Evolutionary conservation across 495 filamentous ascomycete species (phyloP).

Genomic region (Talaromyces liani): DNA sequence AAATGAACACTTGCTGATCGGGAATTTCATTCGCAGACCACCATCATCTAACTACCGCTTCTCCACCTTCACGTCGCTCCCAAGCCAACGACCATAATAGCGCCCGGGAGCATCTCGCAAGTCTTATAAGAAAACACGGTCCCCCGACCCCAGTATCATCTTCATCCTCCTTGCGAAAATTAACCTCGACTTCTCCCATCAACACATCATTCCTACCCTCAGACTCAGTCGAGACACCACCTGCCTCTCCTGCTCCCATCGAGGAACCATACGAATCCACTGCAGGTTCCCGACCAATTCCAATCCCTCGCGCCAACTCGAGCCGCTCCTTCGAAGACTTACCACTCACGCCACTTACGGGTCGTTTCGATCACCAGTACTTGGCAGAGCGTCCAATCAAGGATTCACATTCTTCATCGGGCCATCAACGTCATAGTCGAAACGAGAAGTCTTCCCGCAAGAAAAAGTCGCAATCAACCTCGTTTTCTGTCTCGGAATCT

Average conservation of each 20-base stretch:
- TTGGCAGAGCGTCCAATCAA: constrained; percentile 13
- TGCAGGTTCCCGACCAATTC: constrained; percentile 33
- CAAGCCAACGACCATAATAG: constrained; percentile 48
- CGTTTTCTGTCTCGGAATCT: neutral
- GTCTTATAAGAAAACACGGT: constrained; percentile 43
- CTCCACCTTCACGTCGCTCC: constrained; percentile 30
- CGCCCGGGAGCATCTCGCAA: constrained; percentile 69
- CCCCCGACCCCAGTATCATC: constrained; percentile 58
- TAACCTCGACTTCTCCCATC: constrained; percentile 54
- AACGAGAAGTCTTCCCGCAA: constrained; percentile 4
- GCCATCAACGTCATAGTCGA: constrained; percentile 2
- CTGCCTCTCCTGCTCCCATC: constrained; percentile 21
- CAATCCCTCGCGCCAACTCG: constrained; percentile 26
- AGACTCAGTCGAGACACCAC: constrained; percentile 49
- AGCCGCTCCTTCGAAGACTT: constrained; percentile 28
- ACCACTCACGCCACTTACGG: constrained; percentile 37
- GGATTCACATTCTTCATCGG: constrained; percentile 13
- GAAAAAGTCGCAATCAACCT: neutral
- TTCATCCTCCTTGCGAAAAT: constrained; percentile 65
- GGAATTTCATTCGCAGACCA: constrained; percentile 36
- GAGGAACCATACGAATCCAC: constrained; percentile 14
- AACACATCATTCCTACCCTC: constrained; percentile 65
- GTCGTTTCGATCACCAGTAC: constrained; percentile 30
- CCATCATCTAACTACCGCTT: constrained; percentile 50
- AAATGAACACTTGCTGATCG: constrained; percentile 37